Conservation (phyloP, 192 early-diverging fungal genomes). For the Umbelopsis ramanniana region DNA sequence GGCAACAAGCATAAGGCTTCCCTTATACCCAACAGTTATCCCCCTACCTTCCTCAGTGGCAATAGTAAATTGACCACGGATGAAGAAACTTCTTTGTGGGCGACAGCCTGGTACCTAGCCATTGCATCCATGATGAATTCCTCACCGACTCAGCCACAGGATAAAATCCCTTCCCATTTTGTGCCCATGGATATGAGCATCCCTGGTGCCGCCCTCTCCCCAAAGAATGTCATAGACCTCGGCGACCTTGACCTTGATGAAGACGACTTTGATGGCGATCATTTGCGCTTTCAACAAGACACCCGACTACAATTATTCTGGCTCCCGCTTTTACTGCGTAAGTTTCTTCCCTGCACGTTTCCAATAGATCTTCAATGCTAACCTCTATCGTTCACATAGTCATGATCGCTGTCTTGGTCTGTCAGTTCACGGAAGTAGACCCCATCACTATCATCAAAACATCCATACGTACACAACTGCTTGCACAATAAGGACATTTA, state of each 20-base stretch:
- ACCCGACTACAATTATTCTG: slow-evolving; percentile 61
- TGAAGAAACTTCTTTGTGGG: slow-evolving; percentile 2
- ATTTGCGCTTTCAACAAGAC: slow-evolving; percentile 50
- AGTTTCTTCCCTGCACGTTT: not conserved
- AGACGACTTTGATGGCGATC: slow-evolving; percentile 27
- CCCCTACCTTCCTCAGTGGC: slow-evolving; percentile 6
- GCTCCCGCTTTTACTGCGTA: slow-evolving; percentile 55
- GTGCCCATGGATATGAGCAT: slow-evolving; percentile 6
- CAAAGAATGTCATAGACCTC: slow-evolving; percentile 24
- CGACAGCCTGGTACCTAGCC: slow-evolving; percentile 1
- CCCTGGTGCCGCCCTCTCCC: slow-evolving; percentile 23
- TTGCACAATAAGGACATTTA: slow-evolving; percentile 15
- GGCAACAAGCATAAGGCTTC: slow-evolving; percentile 21
- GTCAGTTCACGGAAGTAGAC: not conserved
- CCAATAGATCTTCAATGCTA: not conserved
- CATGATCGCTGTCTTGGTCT: slow-evolving; percentile 4
- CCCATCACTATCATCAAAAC: not conserved
- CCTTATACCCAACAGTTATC: slow-evolving; percentile 17
- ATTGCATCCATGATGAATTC: slow-evolving; percentile 6
- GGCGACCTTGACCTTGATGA: slow-evolving; percentile 21
- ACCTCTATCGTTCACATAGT: not conserved
- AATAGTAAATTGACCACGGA: slow-evolving; percentile 12
- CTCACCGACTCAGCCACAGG: not conserved
- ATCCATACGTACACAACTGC: not conserved
- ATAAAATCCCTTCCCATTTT: not conserved